These are phyloP conservation scores for Blumeria hordei DNA, from an alignment of 2,329 filamentous ascomycete genomes.

Conservation along the genomic window DNA sequence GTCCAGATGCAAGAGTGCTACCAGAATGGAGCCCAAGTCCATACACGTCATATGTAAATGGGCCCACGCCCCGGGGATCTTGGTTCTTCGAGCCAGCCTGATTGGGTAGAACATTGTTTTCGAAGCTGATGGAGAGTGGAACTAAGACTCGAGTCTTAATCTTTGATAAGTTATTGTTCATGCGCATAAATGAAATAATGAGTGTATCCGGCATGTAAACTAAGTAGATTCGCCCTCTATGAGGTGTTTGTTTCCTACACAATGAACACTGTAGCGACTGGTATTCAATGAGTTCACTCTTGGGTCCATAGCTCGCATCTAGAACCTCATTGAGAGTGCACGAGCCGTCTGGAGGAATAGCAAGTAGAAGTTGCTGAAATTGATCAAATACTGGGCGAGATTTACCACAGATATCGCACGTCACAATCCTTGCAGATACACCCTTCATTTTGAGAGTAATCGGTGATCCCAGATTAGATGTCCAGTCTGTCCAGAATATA, in stretches of 20 bases:
- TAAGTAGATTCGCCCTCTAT: neutral
- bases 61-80: slow-evolving; percentile 20
- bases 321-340: neutral
- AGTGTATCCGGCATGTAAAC: slow-evolving; percentile 4
- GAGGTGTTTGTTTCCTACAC: neutral
- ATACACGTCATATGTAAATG: slow-evolving; percentile 65
- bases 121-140: slow-evolving; percentile 13
- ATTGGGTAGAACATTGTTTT: slow-evolving; percentile 19
- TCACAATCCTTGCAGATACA: neutral
- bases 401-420: slow-evolving; percentile 1
- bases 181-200: slow-evolving; percentile 3
- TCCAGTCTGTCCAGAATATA: neutral
- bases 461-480: neutral
- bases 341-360: neutral
- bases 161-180: neutral
- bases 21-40: slow-evolving; percentile 34
- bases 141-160: neutral
- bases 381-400: neutral
- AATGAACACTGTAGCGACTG: slow-evolving; percentile 1
- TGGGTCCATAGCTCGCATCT: neutral
- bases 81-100: slow-evolving; percentile 12
- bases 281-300: slow-evolving; percentile 1
- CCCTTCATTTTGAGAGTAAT: slow-evolving; percentile 1
- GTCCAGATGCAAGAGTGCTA: slow-evolving; percentile 5
- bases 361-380: neutral